Percentiles rank a stretch among this genome's conserved stretches.
phyloP scores from a whole-genome alignment of 2,329 filamentous ascomycete genomes.

The Cladorrhinum sp. region DNA sequence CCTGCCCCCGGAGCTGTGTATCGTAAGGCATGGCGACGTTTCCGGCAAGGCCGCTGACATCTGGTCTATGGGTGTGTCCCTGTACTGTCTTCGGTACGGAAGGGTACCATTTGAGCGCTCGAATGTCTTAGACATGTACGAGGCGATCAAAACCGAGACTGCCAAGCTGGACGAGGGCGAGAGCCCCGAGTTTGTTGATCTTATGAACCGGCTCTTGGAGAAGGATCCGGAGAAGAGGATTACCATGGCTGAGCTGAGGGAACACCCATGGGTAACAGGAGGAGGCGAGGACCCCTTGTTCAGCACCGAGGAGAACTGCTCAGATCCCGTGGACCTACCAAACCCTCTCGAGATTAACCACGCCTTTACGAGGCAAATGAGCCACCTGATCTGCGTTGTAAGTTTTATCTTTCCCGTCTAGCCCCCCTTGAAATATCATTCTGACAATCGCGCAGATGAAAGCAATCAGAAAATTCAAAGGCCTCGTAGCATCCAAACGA shows the following conservation, averaged over 20 bases:
- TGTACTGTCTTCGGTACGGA: conserved; percentile 91
- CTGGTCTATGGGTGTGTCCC: conserved; percentile 96
- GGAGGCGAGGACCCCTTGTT: conserved; percentile 74
- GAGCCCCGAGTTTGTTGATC: conserved; percentile 66
- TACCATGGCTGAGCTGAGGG: conserved; percentile 73
- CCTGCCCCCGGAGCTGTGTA: conserved; percentile 87
- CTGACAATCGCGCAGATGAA: conserved; percentile 56
- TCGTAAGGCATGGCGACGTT: conserved; percentile 79
- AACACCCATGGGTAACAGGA: conserved; percentile 90
- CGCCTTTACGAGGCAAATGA: conserved; percentile 88
- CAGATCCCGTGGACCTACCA: conserved; percentile 73
- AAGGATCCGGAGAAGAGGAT: conserved; percentile 85
- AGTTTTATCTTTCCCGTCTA: conserved; percentile 7
- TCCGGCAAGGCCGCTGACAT: conserved; percentile 90
- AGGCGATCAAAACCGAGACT: conserved; percentile 74
- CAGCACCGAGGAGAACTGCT: conserved; percentile 80
- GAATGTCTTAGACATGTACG: conserved; percentile 81
- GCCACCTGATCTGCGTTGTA: conserved; percentile 79
- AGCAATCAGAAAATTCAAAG: conserved; percentile 86
- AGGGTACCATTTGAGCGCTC: conserved; percentile 79
- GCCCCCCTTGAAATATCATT: too few relatives aligned
- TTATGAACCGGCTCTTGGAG: conserved; percentile 72
- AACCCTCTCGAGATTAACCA: conserved; percentile 88
- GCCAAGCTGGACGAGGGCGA: conserved; percentile 60
- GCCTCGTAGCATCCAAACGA: conserved; percentile 55